Evolutionary conservation across 768 basidiomycete genomes (phyloP).

Genomic region (Strobilomyces dryophilus): DNA sequence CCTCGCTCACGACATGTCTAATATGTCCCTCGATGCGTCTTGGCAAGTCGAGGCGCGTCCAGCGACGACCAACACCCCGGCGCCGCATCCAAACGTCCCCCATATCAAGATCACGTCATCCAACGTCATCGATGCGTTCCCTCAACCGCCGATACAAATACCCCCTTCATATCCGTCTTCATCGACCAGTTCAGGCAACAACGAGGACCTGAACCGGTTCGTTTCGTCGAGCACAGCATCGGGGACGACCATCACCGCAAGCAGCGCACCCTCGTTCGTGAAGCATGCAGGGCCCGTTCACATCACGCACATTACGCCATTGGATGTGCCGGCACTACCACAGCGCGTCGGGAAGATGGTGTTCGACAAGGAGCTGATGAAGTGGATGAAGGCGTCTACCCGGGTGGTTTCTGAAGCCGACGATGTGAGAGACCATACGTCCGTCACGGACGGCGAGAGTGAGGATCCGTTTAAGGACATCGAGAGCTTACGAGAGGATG

Average conservation of each 20-base stretch:
- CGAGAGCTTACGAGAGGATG: conserved; percentile 76
- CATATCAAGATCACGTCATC: conserved; percentile 29
- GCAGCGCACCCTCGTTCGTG: conserved; percentile 76
- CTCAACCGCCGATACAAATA: conserved; percentile 31
- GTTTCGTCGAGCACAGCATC: conserved; percentile 87
- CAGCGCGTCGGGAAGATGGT: conserved; percentile 85
- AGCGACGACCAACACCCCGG: conserved; percentile 2
- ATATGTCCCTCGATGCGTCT: conserved; percentile 41
- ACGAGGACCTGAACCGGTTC: conserved; percentile 81
- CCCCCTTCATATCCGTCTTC: conserved; percentile 44
- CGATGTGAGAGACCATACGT: conserved; percentile 28
- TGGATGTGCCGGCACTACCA: conserved; percentile 70
- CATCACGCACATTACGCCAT: conserved; percentile 76
- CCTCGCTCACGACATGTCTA: conserved; percentile 38
- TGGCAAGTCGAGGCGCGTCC: conserved; percentile 26
- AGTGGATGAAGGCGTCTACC: conserved; percentile 70
- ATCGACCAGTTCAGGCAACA: conserved; percentile 47
- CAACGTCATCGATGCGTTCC: conserved; percentile 22
- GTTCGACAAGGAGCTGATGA: conserved; percentile 78
- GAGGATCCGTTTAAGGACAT: conserved; percentile 93
- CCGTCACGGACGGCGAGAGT: conserved; percentile 45
- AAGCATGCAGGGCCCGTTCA: conserved; percentile 80
- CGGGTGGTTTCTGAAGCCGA: conserved; percentile 29
- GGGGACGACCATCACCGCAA: conserved; percentile 63
- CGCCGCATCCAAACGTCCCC: conserved; percentile 16